Conservation (phyloP, 2,329 filamentous ascomycete species). For the Trichophyton rubrum region DNA sequence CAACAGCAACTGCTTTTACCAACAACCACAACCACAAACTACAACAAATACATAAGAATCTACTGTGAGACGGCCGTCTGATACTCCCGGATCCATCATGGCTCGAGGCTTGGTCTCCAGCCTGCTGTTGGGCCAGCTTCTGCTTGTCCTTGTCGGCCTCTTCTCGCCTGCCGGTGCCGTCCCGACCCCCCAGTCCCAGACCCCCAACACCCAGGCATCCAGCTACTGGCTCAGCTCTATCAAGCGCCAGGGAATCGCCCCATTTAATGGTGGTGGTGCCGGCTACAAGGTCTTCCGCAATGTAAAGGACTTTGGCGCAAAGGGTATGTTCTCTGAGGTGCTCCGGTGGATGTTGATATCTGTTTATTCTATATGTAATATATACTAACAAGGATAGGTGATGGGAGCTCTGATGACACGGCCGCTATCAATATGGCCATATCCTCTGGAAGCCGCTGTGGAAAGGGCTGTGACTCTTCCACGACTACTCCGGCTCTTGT, state of each 20-base stretch:
- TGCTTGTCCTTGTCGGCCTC: slow-evolving; percentile 22
- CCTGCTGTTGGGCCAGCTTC: slow-evolving; percentile 19
- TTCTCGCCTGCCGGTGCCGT: slow-evolving; percentile 22
- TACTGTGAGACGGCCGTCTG: not conserved
- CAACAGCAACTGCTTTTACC: not conserved
- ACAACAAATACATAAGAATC: not conserved
- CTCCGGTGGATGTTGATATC: not conserved
- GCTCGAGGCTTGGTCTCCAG: not conserved
- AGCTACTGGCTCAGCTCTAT: slow-evolving; percentile 61
- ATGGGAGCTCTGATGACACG: slow-evolving; percentile 68
- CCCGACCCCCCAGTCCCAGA: slow-evolving; percentile 6
- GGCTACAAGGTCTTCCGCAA: slow-evolving; percentile 65
- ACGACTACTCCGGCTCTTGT: slow-evolving; percentile 76
- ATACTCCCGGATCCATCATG: slow-evolving; percentile 4
- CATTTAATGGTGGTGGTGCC: slow-evolving; percentile 42
- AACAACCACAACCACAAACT: not conserved
- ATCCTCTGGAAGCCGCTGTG: slow-evolving; percentile 65
- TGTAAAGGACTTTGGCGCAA: slow-evolving; percentile 62
- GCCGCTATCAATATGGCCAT: slow-evolving; percentile 78
- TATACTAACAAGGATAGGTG: slow-evolving; percentile 32
- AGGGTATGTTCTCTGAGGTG: slow-evolving; percentile 40
- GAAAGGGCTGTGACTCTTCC: slow-evolving; percentile 65
- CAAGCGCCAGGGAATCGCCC: slow-evolving; percentile 53
- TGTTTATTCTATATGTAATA: not conserved
- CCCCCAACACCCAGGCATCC: slow-evolving; percentile 7